These are phyloP conservation scores for Metarhizium anisopliae DNA, from an alignment of 2,329 filamentous ascomycete genomes.

Conservation along the genomic window DNA sequence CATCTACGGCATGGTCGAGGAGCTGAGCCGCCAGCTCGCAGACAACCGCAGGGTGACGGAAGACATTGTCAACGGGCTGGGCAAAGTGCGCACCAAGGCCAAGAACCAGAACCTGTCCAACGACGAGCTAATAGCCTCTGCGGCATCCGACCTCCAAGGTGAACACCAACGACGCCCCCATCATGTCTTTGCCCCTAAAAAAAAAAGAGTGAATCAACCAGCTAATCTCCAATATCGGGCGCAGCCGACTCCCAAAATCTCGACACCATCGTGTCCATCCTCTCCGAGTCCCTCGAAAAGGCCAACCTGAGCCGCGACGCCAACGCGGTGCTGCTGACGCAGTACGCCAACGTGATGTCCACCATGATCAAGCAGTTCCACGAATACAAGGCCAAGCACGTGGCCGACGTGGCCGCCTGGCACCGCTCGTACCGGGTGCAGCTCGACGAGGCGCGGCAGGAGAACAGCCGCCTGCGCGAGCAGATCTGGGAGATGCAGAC, in stretches of 20 bases:
- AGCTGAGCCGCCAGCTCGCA: constrained; percentile 53
- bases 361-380: constrained; percentile 55
- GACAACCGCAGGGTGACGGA: constrained; percentile 54
- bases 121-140: constrained; percentile 47
- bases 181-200: not conserved
- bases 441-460: constrained; percentile 55
- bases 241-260: constrained; percentile 50
- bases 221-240: not conserved
- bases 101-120: constrained; percentile 43
- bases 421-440: constrained; percentile 58
- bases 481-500: constrained; percentile 60
- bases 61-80: constrained; percentile 54
- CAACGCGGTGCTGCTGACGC: constrained; percentile 47
- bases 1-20: constrained; percentile 60
- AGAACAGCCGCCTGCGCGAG: constrained; percentile 53
- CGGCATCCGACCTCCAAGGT: constrained; percentile 50
- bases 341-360: constrained; percentile 48
- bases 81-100: constrained; percentile 50
- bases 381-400: constrained; percentile 55
- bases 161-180: constrained; percentile 9
- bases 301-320: constrained; percentile 51
- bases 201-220: not conserved
- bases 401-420: constrained; percentile 53
- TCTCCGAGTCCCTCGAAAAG: constrained; percentile 54
- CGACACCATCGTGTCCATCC: constrained; percentile 50